Percentiles rank a stretch among this genome's conserved stretches.
These are phyloP conservation scores for Trichomonascaceae sp. DNA, from an alignment of 1,139 yeast species.

Conservation along the genomic window DNA sequence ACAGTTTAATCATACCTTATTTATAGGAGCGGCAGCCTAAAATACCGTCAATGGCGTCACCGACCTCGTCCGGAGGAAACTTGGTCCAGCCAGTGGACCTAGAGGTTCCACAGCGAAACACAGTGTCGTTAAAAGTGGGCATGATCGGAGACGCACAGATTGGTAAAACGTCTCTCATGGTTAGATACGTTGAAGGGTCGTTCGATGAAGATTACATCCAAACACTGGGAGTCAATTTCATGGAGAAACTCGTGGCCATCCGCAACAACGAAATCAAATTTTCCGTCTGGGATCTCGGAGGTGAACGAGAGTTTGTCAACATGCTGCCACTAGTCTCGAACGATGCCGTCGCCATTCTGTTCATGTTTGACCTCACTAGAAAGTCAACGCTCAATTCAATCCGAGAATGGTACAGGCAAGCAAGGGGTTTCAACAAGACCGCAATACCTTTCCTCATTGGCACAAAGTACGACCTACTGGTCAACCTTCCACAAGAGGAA, in stretches of 20 bases:
- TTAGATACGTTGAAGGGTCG: conserved; percentile 87
- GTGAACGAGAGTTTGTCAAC: conserved; percentile 89
- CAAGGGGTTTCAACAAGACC: conserved; percentile 75
- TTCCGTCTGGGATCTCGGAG: conserved; percentile 95
- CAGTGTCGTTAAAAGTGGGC: conserved; percentile 80
- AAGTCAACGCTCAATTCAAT: conserved; percentile 76
- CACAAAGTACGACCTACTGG: conserved; percentile 83
- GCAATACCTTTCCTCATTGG: conserved; percentile 92
- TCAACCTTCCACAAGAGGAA: conserved; percentile 55
- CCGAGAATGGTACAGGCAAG: conserved; percentile 93
- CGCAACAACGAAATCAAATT: conserved; percentile 84
- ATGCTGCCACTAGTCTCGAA: conserved; percentile 91
- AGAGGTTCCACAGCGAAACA: conserved; percentile 17
- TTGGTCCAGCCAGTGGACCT: conserved; percentile 16
- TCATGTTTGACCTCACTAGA: conserved; percentile 85
- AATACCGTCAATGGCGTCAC: background rate
- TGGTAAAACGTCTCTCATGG: conserved; percentile 97
- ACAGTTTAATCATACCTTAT: no score
- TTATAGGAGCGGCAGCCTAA: no score
- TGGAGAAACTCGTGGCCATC: conserved; percentile 81
- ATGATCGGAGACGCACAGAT: conserved; percentile 94
- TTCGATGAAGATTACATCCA: conserved; percentile 90
- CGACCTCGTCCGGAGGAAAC: no score
- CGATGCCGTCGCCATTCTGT: conserved; percentile 87
- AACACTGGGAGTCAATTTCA: conserved; percentile 87